phyloP scores from a whole-genome alignment of 805 yeast species.

The Metschnikowia vanudenii region DNA sequence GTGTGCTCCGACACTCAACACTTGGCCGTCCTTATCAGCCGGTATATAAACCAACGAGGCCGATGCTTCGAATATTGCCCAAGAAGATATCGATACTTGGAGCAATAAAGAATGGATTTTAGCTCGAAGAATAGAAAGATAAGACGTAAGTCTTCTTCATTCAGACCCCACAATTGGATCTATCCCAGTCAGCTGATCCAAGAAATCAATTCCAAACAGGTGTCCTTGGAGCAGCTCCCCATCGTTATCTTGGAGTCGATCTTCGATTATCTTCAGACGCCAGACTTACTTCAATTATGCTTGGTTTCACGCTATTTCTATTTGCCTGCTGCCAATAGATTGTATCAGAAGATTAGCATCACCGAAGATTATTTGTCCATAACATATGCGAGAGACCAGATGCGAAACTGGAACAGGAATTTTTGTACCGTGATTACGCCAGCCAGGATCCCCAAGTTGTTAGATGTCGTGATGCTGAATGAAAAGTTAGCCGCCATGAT shows the following conservation, averaged over 20 bases:
- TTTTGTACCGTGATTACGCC: conserved; percentile 17
- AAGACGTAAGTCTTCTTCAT: conserved; percentile 13
- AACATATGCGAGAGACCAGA: conserved; percentile 11
- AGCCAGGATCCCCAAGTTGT: conserved; percentile 12
- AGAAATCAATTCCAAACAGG: background rate
- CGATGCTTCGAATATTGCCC: background rate
- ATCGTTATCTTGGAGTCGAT: conserved; percentile 18
- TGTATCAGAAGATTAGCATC: conserved; percentile 25
- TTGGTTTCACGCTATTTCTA: conserved; percentile 23
- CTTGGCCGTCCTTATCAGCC: conserved; percentile 6
- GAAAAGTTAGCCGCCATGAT: conserved; percentile 16
- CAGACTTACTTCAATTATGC: conserved; percentile 25
- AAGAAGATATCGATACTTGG: background rate
- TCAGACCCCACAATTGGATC: conserved; percentile 14
- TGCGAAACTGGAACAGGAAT: conserved; percentile 22
- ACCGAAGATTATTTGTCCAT: conserved; percentile 14
- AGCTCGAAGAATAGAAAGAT: background rate
- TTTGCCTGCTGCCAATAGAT: conserved; percentile 25
- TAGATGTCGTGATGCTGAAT: conserved; percentile 14
- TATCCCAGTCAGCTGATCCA: conserved; percentile 3
- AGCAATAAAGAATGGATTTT: no score
- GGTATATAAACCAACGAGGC: background rate
- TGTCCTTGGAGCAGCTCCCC: conserved; percentile 24
- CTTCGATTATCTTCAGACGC: conserved; percentile 21
- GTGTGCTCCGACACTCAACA: no score